Base-by-base conservation (phyloP, 1,284 basidiomycete genomes). In the Omphalotus olearius region DNA sequence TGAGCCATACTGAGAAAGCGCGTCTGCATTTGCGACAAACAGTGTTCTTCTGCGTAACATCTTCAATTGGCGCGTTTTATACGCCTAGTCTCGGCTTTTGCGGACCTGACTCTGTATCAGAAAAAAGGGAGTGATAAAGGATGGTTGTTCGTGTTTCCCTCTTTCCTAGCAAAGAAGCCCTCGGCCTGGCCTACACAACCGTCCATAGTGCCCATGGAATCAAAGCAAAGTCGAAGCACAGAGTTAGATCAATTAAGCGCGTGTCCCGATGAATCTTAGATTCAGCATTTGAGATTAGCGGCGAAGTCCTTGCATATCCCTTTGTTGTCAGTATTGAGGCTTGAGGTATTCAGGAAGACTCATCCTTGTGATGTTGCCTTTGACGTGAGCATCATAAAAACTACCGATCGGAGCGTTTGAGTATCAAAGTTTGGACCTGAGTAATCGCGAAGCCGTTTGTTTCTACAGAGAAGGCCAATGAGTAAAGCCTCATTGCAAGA, bases 101-200 rank as follows among this genome's bases (percentile, higher is more conserved):
- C 16, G 18, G 41, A 14, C 30, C 18, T 23, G 41, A 6, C 41
- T 23, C 20, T 42, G 18, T 42, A 42, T 42, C 30, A 42, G 18
- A 11, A 13, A 20, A 20, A 18, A 42, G 17, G 20, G 20, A 17
- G 38, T 40, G 38, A 17, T 23, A 40, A 40, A 42, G 20, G 18
- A 42, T 23, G 20, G 13, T 42, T 17, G 26, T 42, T 42, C 26
- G 18, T 26, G 41, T 58, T 59, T 48, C 54, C 39, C 59, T 59
- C 58, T 55, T 57, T 58, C 59, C 64, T 60, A 52, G 58, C 56
- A 61, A 61, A 58, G 55, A 57, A 57, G 38, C 57, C 56, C 56
- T 63, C 57, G 60, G 59, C 57, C 60, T 61, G 61, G 56, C 54
- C 52, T 57, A 52, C 59, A 52, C 54, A 45, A 56, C 56, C 55